phyloP scores from a whole-genome alignment of 108 stramenopile genomes.

The Nitzschia putrida region DNA sequence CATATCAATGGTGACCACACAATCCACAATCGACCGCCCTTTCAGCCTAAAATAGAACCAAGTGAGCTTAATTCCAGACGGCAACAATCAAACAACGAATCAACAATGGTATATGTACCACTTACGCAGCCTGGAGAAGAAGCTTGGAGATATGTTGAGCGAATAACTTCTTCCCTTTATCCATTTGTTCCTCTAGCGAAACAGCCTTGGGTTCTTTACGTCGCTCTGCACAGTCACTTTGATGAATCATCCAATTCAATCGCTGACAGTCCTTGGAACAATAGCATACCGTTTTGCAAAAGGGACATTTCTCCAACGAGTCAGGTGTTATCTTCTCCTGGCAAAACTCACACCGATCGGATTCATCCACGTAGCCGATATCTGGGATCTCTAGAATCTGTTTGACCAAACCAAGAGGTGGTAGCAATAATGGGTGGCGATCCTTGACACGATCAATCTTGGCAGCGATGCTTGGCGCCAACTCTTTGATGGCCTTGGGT shows the following conservation, averaged over 20 bases:
- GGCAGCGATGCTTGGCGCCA: constrained; percentile 11
- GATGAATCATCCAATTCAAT: constrained; percentile 35
- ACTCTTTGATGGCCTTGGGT: constrained; percentile 18
- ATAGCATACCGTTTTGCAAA: constrained; percentile 37
- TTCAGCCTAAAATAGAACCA: constrained; percentile 17
- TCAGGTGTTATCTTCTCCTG: constrained; percentile 22
- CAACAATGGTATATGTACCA: neutral
- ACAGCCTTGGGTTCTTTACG: constrained; percentile 34
- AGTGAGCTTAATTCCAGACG: neutral
- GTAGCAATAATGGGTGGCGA: constrained; percentile 26
- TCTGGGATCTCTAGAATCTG: constrained; percentile 3
- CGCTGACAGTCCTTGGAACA: constrained; percentile 38
- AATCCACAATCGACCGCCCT: constrained; percentile 26
- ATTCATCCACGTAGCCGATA: neutral
- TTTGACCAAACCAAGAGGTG: neutral
- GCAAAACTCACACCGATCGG: constrained; percentile 29
- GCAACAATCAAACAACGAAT: no score
- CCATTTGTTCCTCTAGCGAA: constrained; percentile 8
- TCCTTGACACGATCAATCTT: constrained; percentile 37
- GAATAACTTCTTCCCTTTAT: constrained; percentile 30
- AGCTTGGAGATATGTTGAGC: constrained; percentile 21
- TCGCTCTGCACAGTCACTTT: constrained; percentile 16
- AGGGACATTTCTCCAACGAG: constrained; percentile 26
- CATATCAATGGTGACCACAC: constrained; percentile 30
- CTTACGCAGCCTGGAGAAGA: constrained; percentile 27